These are phyloP conservation scores for Metschnikowia hibisci DNA, from an alignment of 805 yeast species.

Conservation along the genomic window DNA sequence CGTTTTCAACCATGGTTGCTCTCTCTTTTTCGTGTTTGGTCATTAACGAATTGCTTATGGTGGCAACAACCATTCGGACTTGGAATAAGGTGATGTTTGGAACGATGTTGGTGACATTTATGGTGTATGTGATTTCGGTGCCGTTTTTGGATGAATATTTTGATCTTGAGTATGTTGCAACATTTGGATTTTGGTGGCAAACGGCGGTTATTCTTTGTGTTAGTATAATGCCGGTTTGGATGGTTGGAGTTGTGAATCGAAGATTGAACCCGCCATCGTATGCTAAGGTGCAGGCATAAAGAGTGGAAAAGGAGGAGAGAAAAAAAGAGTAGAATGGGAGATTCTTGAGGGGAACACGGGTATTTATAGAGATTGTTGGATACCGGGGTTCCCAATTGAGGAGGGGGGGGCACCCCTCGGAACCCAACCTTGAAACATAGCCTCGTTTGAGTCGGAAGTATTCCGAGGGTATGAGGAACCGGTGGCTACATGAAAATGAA, in stretches of 20 bases:
- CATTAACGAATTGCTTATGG: constrained; percentile 88
- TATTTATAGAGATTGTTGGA: background rate
- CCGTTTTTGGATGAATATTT: constrained; percentile 89
- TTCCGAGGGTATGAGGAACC: no score
- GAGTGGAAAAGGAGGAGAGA: background rate
- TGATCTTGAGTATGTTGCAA: constrained; percentile 58
- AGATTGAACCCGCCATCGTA: constrained; percentile 88
- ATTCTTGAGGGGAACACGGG: background rate
- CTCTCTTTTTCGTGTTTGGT: constrained; percentile 76
- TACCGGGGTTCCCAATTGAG: no score
- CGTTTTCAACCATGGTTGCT: constrained; percentile 76
- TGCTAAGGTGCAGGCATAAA: constrained; percentile 74
- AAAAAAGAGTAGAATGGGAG: background rate
- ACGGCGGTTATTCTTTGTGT: constrained; percentile 56
- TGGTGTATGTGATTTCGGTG: constrained; percentile 64
- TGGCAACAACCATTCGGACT: constrained; percentile 84
- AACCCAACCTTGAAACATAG: no score
- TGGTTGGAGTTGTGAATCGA: constrained; percentile 69
- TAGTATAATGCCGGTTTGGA: constrained; percentile 87
- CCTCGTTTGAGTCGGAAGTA: no score
- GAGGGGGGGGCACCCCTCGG: no score
- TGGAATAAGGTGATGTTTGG: constrained; percentile 81
- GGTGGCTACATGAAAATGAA: no score
- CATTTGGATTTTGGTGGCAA: constrained; percentile 67
- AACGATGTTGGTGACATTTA: constrained; percentile 66